phyloP scores from a whole-genome alignment of 768 basidiomycete genomes.

The Amanita thiersii region DNA sequence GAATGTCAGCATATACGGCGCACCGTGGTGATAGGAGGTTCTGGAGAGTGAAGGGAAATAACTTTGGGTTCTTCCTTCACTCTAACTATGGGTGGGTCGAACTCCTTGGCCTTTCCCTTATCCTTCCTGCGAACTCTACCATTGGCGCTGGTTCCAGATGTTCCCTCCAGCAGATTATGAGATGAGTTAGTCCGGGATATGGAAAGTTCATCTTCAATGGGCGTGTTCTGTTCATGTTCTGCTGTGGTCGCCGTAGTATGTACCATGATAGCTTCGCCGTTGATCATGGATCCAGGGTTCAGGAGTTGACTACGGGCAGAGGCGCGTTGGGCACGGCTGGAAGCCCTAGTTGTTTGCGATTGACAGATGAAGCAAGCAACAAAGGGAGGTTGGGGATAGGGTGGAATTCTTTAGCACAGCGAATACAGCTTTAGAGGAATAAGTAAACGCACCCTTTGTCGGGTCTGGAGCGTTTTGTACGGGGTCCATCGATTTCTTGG shows the following conservation, averaged over 20 bases:
- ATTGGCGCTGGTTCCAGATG: constrained; percentile 16
- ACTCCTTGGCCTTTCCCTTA: constrained; percentile 49
- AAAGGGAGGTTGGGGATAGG: constrained; percentile 17
- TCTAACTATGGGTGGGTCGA: constrained; percentile 26
- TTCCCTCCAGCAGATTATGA: constrained; percentile 28
- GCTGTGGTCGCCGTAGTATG: constrained; percentile 33
- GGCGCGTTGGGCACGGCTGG: constrained; percentile 67
- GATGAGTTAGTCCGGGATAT: constrained; percentile 61
- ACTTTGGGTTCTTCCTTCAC: constrained; percentile 48
- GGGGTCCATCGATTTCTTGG: constrained; percentile 57
- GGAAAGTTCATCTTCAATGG: constrained; percentile 51
- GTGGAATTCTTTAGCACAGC: constrained; percentile 14
- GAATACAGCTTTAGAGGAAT: constrained; percentile 13
- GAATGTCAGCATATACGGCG: constrained; percentile 12
- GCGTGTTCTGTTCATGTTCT: constrained; percentile 44
- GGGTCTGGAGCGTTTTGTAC: constrained; percentile 64
- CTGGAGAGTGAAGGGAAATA: constrained; percentile 36
- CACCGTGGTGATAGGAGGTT: constrained; percentile 36
- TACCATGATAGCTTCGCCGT: constrained; percentile 25
- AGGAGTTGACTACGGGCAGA: constrained; percentile 52
- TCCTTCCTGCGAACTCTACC: constrained; percentile 35
- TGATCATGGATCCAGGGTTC: constrained; percentile 27
- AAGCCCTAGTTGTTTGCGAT: constrained; percentile 35
- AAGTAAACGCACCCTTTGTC: constrained; percentile 59
- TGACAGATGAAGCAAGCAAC: constrained; percentile 12